Evolutionary conservation across 2,329 filamentous ascomycete genomes (phyloP).

Genomic region (Cytospora mali): DNA sequence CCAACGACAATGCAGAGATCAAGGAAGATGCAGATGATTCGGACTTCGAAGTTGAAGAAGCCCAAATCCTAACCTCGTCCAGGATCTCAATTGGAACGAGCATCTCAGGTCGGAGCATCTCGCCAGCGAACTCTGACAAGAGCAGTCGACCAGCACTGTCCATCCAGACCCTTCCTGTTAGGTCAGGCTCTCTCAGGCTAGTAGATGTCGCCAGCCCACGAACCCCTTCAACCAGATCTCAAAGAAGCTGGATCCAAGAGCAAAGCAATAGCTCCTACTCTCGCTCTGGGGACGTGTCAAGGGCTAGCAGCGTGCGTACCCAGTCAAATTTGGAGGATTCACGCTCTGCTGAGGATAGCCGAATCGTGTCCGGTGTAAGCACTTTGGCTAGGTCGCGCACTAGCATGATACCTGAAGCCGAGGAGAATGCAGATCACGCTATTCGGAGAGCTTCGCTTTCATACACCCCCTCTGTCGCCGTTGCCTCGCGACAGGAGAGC

Average conservation of each 20-base stretch:
- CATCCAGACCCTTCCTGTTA: conserved; percentile 43
- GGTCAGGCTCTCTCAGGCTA: conserved; percentile 57
- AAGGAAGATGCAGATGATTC: conserved; percentile 47
- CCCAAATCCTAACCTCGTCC: conserved; percentile 59
- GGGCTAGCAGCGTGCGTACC: conserved; percentile 44
- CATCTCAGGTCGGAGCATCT: conserved; percentile 52
- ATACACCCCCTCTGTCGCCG: background rate
- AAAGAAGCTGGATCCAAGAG: conserved; percentile 50
- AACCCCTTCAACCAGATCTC: conserved; percentile 52
- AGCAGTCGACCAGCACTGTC: conserved; percentile 37
- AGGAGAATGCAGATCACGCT: conserved; percentile 40
- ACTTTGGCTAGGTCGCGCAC: conserved; percentile 27
- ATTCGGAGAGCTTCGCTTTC: background rate
- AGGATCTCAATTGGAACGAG: conserved; percentile 47
- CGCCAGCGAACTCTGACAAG: conserved; percentile 52
- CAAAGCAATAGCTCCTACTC: conserved; percentile 41
- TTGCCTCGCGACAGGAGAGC: background rate
- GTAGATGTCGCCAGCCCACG: conserved; percentile 58
- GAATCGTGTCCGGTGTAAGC: conserved; percentile 7
- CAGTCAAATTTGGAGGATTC: conserved; percentile 47
- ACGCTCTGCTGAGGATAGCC: conserved; percentile 31
- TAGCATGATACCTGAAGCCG: conserved; percentile 47
- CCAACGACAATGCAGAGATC: conserved; percentile 7
- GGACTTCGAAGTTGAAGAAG: conserved; percentile 53
- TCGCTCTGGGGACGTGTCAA: conserved; percentile 45